phyloP scores from a whole-genome alignment of 225 moss, liverwort and hornwort genomes.

The Thuidium tamariscinum region DNA sequence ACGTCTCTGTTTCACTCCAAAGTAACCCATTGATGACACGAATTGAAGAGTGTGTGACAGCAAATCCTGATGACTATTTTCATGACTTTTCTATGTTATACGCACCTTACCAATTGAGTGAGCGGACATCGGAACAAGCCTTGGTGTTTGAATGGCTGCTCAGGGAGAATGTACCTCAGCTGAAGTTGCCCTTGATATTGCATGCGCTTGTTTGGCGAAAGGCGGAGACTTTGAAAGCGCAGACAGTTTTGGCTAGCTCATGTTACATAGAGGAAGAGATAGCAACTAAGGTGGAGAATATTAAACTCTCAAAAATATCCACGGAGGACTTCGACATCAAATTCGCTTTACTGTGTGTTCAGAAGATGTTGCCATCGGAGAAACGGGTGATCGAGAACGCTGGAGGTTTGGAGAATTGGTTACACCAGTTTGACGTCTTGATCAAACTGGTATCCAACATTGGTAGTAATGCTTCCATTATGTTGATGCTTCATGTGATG shows the following conservation, averaged over 20 bases:
- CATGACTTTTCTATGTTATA: constrained; percentile 18
- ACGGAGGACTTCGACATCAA: constrained; percentile 12
- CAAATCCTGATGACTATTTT: constrained; percentile 17
- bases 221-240: constrained; percentile 8
- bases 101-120: constrained; percentile 16
- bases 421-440: constrained; percentile 11
- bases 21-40: neutral
- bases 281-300: neutral
- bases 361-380: constrained; percentile 17
- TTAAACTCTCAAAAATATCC: neutral
- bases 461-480: neutral
- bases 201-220: constrained; percentile 31
- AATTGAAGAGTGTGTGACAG: constrained; percentile 1
- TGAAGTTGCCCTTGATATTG: constrained; percentile 1
- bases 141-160: constrained; percentile 30
- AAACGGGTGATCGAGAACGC: constrained; percentile 1
- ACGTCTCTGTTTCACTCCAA: constrained; percentile 10
- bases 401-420: constrained; percentile 23
- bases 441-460: constrained; percentile 16
- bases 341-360: constrained; percentile 16
- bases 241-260: constrained; percentile 25
- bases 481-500: constrained; percentile 30
- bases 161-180: neutral
- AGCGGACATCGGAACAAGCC: neutral
- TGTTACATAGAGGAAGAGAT: constrained; percentile 15